Evolutionary conservation across 176 grass and related monocot species (phyloP), one percentile per base, ranked within the genome.

Genomic region (Pharus latifolius): DNA sequence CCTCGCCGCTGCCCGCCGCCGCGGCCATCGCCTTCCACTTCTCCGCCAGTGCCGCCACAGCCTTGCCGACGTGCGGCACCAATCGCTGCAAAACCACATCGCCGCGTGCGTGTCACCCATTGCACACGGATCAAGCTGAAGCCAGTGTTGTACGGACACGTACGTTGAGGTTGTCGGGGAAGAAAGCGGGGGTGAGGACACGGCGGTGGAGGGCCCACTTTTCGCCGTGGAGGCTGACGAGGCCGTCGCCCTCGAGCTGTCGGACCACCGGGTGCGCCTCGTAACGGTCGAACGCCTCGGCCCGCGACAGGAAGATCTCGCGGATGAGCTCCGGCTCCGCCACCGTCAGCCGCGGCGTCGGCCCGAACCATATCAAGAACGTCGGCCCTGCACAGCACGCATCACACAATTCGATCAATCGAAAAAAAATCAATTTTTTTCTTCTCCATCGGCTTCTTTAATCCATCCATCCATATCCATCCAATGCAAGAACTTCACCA

Each of bases 191-290:
- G 26, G 66, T 70, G 77, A 96, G 82, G 27, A 91, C 72, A 63
- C 78, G 89, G 48, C 88, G 73, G 72, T 96, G 92, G 71, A 80
- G 82, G n/a, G 85, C 92, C 92, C 92, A 96, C 85, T 81, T 91
- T 47, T 88, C 52, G 25, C 82, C 92, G 29, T 84, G 73, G 57
- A 96, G 85, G 72, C 85, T 96, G 77, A 91, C 84, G 53, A 96
- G 76, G 1, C 92, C 92, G 54, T 96, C 85, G 15, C 92, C 92
- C 67, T 96, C 92, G 60, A 91, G 88, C 82, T 96, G 88, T 28
- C 78, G 92, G 15, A 91, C 85, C 56, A 91, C 5, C 34, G 92
- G 92, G 56, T 91, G 92, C 2, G 92, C 78, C 82, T 91, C 85
- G 70, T 96, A 96, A 33, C 88, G 88, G 78, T 96, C 92, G 72